Base-by-base conservation (phyloP, 164 flowering plant species). In the Chimonanthus praecox region DNA sequence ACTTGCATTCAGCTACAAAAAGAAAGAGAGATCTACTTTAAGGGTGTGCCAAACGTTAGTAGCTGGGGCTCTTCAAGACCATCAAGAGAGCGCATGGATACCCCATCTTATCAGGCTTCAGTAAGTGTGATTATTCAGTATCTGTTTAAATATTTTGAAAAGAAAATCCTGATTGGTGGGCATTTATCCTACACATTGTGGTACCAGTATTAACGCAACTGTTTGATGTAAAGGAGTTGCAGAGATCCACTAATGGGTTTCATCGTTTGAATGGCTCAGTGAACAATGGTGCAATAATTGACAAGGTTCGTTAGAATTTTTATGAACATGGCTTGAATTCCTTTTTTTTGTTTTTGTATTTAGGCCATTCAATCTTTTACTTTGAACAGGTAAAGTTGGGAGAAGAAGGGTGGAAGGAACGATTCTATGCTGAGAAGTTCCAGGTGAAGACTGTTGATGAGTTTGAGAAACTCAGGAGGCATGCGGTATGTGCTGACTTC, bases 371-470 rank as follows among this genome's bases (percentile, higher is more conserved):
- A 61, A 62, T n/a, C 63, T 33, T 33, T 8, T 76, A 60, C 4
- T 8, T 74, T 64, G 70, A 13, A 72, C 80, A 85, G 86, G 73
- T 81, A 69, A 80, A 76, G 58, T 69, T 82, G 16, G 86, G 79
- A 68, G 82, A 83, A 78, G 72, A 70, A 50, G 83, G 86, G 5
- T 82, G 85, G 85, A 86, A 82, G 70, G 81, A 81, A 46, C 80
- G 83, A 64, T 83, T 45, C 62, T 86, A 84, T 72, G 66, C 76
- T 13, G 80, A 74, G 70, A 84, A 86, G 64, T 86, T 83, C 79
- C 75, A 67, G 21, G 78, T 69, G 20, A 47, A 71, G 73, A 78
- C 72, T 73, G 64, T 71, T 21, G 85, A 81, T 49, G 85, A 82
- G 50, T 66, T 21, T 47, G 78, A 82, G 15, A 73, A 48, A 64